phyloP scores from a whole-genome alignment of 108 stramenopile species.

The Hondaea fermentalgiana region DNA sequence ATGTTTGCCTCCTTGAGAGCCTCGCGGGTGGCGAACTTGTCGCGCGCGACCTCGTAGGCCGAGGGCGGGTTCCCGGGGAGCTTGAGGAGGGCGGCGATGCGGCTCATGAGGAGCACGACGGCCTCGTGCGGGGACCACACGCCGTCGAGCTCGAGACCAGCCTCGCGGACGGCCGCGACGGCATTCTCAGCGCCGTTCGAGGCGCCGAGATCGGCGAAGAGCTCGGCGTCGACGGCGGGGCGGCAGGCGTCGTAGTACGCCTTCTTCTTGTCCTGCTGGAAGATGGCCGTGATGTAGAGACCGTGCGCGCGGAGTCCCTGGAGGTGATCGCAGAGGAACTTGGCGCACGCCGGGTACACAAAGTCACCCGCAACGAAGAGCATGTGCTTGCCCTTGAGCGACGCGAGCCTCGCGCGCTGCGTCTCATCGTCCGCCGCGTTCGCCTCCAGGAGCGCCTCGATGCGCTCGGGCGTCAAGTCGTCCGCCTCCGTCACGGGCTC shows the following conservation, averaged over 20 bases:
- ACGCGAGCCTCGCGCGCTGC: neutral
- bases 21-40: constrained; percentile 5
- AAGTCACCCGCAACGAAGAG: neutral
- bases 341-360: neutral
- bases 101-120: neutral
- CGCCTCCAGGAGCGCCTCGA: neutral
- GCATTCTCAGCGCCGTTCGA: constrained; percentile 7
- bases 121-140: neutral
- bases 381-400: constrained; percentile 13
- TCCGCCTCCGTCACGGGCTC: neutral
- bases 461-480: neutral
- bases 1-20: neutral
- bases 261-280: neutral
- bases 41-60: constrained; percentile 13
- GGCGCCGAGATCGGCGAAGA: neutral
- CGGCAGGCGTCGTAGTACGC: neutral
- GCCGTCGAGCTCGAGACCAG: neutral
- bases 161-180: neutral
- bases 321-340: neutral
- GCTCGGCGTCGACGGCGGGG: neutral
- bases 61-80: neutral
- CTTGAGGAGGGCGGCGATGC: neutral
- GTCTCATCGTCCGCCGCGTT: neutral
- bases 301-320: neutral
- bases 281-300: neutral